Evolutionary conservation across 352 stramenopile genomes (phyloP), one percentile per base, ranked within the genome.

Genomic region (Globisporangium okanoganense): DNA sequence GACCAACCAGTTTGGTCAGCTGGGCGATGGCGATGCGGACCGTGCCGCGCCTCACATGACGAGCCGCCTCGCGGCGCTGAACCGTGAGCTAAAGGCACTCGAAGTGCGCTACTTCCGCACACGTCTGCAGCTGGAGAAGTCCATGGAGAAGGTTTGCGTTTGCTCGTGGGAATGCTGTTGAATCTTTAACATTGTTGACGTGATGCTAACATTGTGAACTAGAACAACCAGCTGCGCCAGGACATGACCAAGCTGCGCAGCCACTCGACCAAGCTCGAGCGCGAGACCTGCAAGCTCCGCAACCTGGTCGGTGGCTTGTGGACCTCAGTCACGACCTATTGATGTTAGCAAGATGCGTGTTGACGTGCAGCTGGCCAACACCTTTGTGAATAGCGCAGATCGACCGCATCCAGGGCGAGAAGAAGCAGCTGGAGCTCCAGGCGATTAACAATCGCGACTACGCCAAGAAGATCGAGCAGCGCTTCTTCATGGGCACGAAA

Each of bases 401-500:
- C 40, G 79, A 94, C 49, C 78, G 80, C 2, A 79, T 95, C 40
- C 82, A 90, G 40, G 69, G 64, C 18, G 82, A 95, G 33, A 87
- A 88, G 56, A 88, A 87, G 53, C 71, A 86, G 29, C 33, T 91
- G n/a, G 82, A 95, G 70, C 67, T 80, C 9, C 85, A 95, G 48
- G 85, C 85, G n/a, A 91, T 92, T 51, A 70, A 61, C 40, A 93
- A 92, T 36, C 76, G 85, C 31, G 83, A 92, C 65, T 95, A 94
- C 52, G 85, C 82, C 27, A 89, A 92, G 67, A 89, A 89, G 52
- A 92, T 93, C 49, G 85, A 95, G 65, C 79, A 90, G 62, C 80
- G 81, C 44, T 88, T 93, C 47, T 92, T 90, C 61, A 76, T 88
- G 71, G 82, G 82, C 31, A 76, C 82, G 2, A 90, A 91, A 14